Base-by-base conservation (phyloP, 768 basidiomycete genomes). In the Rhizopogon vesiculosus region DNA sequence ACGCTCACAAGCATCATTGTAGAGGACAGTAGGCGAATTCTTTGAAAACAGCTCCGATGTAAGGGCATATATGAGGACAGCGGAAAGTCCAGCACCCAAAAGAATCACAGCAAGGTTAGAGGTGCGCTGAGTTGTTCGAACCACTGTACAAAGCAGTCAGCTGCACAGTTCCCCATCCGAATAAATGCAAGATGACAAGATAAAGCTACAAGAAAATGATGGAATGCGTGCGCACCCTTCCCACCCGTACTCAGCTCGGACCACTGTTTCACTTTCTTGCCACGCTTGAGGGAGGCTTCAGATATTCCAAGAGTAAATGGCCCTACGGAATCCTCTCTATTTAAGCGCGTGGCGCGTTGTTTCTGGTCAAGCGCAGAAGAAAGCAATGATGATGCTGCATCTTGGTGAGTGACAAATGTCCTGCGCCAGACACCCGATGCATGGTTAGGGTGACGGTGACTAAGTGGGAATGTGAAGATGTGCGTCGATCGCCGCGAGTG, bases 31-130 rank as follows among this genome's bases (percentile, higher is more conserved):
- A 5, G 91, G 88, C 28, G 90, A 92, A 66, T 93, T 93, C 66
- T 81, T 84, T n/a, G 91, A 91, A 68, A 92, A 91, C 7, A 93
- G 74, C 64, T 93, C 91, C 7, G 91, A 86, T 15, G 87, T 86
- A 33, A 93, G 77, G 19, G 88, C 88, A 65, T 92, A 93, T 25
- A 69, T 72, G 38, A 93, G 78, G 40, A 93, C 78, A 7, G 81
- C 80, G 31, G 89, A 89, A 25, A 93, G 74, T 16, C 89, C 87
- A 5, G 90, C 91, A n/a, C 91, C 91, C 31, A 91, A 72, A 16
- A 93, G 64, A 54, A 83, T 82, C 42, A 84, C 80, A 7, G 75
- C 71, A 22, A 82, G 59, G 58, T 78, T 83, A 6, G 79, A 73
- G 52, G 79, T 79, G 46, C 82, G 70, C 40, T 79, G 77, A 1